phyloP scores from a whole-genome alignment of 2,329 filamentous ascomycete species.

The Colletotrichum plurivorum region DNA sequence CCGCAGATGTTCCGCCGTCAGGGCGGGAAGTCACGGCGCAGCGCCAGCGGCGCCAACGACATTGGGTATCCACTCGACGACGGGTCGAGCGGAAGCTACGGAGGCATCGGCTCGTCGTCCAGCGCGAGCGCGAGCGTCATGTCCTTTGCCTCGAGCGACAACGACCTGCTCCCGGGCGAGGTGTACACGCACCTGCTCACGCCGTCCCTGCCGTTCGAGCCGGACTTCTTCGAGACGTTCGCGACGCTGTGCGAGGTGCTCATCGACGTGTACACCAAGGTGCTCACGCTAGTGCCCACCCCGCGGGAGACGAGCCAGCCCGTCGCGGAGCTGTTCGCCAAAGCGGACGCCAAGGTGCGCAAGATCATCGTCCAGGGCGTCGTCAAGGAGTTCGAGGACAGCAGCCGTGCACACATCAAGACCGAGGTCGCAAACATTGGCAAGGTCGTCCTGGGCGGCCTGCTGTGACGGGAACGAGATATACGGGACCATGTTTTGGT shows the following conservation, averaged over 20 bases:
- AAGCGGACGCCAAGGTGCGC: conserved; percentile 86
- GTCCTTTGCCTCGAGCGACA: conserved; percentile 71
- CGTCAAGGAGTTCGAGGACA: conserved; percentile 94
- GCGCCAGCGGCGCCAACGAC: conserved; percentile 63
- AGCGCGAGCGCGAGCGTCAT: conserved; percentile 62
- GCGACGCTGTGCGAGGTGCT: conserved; percentile 95
- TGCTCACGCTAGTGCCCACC: conserved; percentile 81
- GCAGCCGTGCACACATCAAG: conserved; percentile 81
- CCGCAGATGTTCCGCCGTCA: conserved; percentile 86
- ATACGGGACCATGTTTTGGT: conserved; percentile 21
- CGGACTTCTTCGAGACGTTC: conserved; percentile 97
- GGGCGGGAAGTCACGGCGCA: conserved; percentile 69
- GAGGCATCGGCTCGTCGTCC: conserved; percentile 47
- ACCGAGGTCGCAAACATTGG: conserved; percentile 88
- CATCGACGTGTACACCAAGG: conserved; percentile 89
- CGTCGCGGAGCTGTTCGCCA: conserved; percentile 88
- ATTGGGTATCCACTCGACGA: conserved; percentile 49
- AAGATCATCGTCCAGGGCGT: conserved; percentile 91
- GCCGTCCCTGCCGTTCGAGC: conserved; percentile 94
- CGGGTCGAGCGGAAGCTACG: conserved; percentile 44
- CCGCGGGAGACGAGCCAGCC: conserved; percentile 79
- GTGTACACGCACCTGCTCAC: conserved; percentile 92
- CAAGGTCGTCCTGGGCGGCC: conserved; percentile 88
- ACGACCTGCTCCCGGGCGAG: conserved; percentile 82
- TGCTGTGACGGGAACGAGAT: conserved; percentile 69